Base-by-base conservation (phyloP, 352 stramenopile species). In the Phytophthora quininea region DNA sequence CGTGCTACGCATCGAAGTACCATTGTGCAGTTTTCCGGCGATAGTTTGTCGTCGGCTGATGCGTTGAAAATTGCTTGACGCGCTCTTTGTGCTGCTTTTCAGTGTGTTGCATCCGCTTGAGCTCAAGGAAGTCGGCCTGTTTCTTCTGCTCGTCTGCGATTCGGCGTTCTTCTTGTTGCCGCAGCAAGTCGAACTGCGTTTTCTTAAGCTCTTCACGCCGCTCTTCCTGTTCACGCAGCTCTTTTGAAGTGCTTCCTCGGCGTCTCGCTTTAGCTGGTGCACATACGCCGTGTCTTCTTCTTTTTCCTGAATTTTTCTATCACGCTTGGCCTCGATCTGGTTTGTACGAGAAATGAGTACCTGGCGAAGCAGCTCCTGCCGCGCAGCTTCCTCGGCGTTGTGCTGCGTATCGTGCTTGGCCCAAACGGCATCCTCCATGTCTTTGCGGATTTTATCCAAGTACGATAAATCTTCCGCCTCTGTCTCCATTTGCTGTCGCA, bases 341-440 rank as follows among this genome's bases (percentile, higher is more conserved):
- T 87, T 66, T 2, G 58, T 62, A 2, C 86, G 71, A 2, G 86
- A 91, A 24, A 76, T 48, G 12, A 94, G 63, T n/a, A 94, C 86
- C 46, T 92, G 84, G 4, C 73, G 84, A 1, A 94, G 52, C 6
- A 94, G 67, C 58, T 93, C 86, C 31, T 93, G 79, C 1, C 86
- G 79, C 35, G 86, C 86, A 9, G 77, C 77, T 65, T 92, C 81
- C 56, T 95, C 86, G 12, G 83, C 81, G 19, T 81, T 69, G 56
- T 95, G 79, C 57, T 93, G 77, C 7, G 80, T 84, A 29, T 95
- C 86, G 3, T 75, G 83, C 62, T 92, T 92, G 6, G 77, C 76
- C 86, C 86, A 93, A 11, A 95, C 84, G 29, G 87, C 57, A 24
- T 89, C 71, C 54, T 95, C 87, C 85, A 93, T 92, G n/a, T 92